Percentiles rank a stretch among this genome's conserved stretches.
phyloP scores from a whole-genome alignment of 768 basidiomycete genomes.

The Lanmaoa rubissima region DNA sequence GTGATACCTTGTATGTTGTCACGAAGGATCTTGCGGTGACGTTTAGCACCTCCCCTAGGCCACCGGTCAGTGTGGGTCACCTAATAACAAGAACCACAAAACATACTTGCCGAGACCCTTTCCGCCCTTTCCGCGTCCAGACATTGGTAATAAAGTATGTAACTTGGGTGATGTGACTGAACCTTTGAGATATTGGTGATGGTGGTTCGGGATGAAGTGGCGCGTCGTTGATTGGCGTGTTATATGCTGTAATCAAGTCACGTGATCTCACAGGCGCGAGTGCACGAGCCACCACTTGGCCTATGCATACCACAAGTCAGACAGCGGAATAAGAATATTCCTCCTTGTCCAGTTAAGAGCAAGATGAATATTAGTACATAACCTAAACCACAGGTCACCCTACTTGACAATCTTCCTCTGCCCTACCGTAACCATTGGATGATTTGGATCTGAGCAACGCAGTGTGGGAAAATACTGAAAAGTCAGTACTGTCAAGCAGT shows the following conservation, averaged over 20 bases:
- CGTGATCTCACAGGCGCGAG: slow-evolving; percentile 21
- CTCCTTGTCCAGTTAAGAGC: too few relatives aligned
- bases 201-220: slow-evolving; percentile 23
- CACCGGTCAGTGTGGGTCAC: slow-evolving; percentile 6
- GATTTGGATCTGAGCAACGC: neutral
- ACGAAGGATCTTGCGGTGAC: slow-evolving; percentile 47
- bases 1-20: slow-evolving; percentile 55
- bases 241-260: slow-evolving; percentile 29
- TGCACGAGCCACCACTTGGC: slow-evolving; percentile 2
- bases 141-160: slow-evolving; percentile 33
- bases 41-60: slow-evolving; percentile 42
- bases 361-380: neutral
- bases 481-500: neutral
- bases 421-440: neutral
- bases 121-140: slow-evolving; percentile 50
- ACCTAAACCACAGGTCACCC: neutral
- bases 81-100: neutral
- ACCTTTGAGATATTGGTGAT: slow-evolving; percentile 14
- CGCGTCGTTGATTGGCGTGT: slow-evolving; percentile 35
- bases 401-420: neutral
- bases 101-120: slow-evolving; percentile 48
- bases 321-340: too few relatives aligned
- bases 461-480: neutral
- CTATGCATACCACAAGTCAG: too few relatives aligned
- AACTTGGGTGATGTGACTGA: slow-evolving; percentile 8